phyloP scores from a whole-genome alignment of 371 early-diverging fungal species.

The Neoconidiobolus thromboides region DNA sequence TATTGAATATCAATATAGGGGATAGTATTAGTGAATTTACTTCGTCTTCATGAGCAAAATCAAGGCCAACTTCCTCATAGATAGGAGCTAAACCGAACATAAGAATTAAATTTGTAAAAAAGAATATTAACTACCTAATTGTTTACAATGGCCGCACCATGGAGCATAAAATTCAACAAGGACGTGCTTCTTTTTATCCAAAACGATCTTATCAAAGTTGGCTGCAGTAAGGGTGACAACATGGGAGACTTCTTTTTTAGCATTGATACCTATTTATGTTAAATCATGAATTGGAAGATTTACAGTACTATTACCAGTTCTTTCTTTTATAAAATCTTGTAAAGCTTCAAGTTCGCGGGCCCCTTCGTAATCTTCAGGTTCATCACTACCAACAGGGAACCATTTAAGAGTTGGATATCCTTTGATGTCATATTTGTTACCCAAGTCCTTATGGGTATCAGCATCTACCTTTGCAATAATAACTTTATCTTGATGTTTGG shows the following conservation, averaged over 20 bases:
- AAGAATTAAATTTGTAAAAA: background rate
- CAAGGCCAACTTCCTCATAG: slow-evolving; percentile 34
- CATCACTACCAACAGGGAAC: slow-evolving; percentile 56
- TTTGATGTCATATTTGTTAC: slow-evolving; percentile 41
- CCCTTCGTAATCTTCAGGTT: slow-evolving; percentile 55
- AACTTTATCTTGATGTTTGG: slow-evolving; percentile 40
- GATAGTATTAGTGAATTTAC: slow-evolving; percentile 5
- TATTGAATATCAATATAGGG: background rate
- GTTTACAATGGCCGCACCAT: slow-evolving; percentile 78
- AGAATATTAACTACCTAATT: slow-evolving; percentile 19
- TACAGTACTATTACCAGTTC: slow-evolving; percentile 29
- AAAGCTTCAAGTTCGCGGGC: slow-evolving; percentile 70
- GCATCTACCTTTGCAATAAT: slow-evolving; percentile 84
- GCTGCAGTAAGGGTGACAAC: slow-evolving; percentile 5
- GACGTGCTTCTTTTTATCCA: slow-evolving; percentile 15
- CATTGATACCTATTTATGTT: background rate
- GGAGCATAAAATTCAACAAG: slow-evolving; percentile 74
- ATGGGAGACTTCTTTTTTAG: background rate
- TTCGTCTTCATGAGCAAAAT: slow-evolving; percentile 21
- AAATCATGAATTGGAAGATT: background rate
- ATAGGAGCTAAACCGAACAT: slow-evolving; percentile 25
- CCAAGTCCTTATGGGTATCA: slow-evolving; percentile 60
- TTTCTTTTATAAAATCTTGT: slow-evolving; percentile 46
- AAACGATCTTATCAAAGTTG: slow-evolving; percentile 10
- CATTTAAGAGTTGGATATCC: slow-evolving; percentile 89